These are phyloP conservation scores for Amanita rimosa DNA, from an alignment of 768 basidiomycete genomes.

Conservation along the genomic window DNA sequence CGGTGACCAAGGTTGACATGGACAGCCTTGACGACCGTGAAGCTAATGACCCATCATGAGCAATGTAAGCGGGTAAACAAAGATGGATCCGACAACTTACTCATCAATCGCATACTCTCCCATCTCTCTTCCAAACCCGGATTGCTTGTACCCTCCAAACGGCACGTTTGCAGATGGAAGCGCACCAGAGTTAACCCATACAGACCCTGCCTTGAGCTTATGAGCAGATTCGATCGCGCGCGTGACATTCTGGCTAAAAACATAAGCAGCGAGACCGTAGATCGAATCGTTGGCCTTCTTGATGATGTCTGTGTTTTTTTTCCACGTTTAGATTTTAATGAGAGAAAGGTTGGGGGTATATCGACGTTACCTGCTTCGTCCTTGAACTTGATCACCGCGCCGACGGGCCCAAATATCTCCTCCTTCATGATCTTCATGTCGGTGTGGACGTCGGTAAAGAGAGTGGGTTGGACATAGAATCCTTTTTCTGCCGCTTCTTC, in stretches of 20 bases:
- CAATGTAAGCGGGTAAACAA: background rate
- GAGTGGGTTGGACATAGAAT: constrained; percentile 62
- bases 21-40: constrained; percentile 49
- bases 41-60: constrained; percentile 19
- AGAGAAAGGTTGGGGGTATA: too few species aligned
- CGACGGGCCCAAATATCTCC: constrained; percentile 74
- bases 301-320: constrained; percentile 5
- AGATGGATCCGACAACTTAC: constrained; percentile 30
- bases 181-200: constrained; percentile 34
- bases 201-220: constrained; percentile 71
- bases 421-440: constrained; percentile 63
- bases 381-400: constrained; percentile 61
- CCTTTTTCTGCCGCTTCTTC: constrained; percentile 46
- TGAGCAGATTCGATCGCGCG: constrained; percentile 67
- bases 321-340: too few species aligned
- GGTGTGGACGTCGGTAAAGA: constrained; percentile 50
- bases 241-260: constrained; percentile 75
- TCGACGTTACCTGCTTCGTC: constrained; percentile 27
- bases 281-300: constrained; percentile 50
- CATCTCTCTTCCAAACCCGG: constrained; percentile 59
- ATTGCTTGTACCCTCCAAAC: constrained; percentile 68
- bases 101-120: constrained; percentile 51
- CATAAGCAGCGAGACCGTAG: constrained; percentile 76
- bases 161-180: constrained; percentile 38
- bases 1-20: constrained; percentile 40